Evolutionary conservation across 2,329 filamentous ascomycete species (phyloP).

Genomic region (Fusarium tjaetaba): DNA sequence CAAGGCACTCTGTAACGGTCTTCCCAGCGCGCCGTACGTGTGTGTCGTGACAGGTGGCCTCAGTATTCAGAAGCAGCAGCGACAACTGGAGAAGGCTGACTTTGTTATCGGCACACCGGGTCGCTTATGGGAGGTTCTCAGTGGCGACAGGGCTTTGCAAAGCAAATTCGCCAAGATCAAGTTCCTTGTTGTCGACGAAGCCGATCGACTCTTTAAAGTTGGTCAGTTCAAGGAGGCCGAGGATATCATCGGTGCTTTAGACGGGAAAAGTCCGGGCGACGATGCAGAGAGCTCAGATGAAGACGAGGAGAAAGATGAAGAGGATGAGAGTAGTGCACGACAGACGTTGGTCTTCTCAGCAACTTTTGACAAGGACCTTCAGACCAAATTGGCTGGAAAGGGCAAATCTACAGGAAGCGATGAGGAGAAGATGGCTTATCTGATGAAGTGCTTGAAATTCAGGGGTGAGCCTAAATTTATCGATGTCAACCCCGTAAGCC

Average conservation of each 20-base stretch:
- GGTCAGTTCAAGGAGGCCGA: constrained; percentile 96
- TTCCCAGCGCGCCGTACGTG: constrained; percentile 73
- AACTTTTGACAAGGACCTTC: constrained; percentile 90
- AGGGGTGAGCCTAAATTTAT: constrained; percentile 87
- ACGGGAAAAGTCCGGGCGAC: constrained; percentile 73
- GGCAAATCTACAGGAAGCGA: constrained; percentile 67
- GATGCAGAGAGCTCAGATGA: constrained; percentile 62
- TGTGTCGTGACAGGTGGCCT: constrained; percentile 91
- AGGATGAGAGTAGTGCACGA: constrained; percentile 55
- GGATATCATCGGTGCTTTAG: constrained; percentile 84
- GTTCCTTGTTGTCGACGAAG: constrained; percentile 93
- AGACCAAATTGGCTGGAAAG: constrained; percentile 89
- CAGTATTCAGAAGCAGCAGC: constrained; percentile 93
- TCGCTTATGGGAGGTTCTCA: constrained; percentile 92
- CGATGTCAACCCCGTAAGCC: constrained; percentile 87
- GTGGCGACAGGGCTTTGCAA: constrained; percentile 75
- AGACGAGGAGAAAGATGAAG: constrained; percentile 59
- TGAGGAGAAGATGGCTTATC: constrained; percentile 89
- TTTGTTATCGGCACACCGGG: constrained; percentile 95
- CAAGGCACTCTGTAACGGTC: constrained; percentile 73
- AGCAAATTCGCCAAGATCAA: constrained; percentile 75
- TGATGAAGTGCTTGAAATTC: constrained; percentile 91
- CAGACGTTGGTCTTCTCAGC: constrained; percentile 98
- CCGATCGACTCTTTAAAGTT: constrained; percentile 88
- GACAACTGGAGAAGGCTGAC: constrained; percentile 84